These are phyloP conservation scores for Leishmania mexicana DNA, from an alignment of 208 protist genomes.

Conservation along the genomic window DNA sequence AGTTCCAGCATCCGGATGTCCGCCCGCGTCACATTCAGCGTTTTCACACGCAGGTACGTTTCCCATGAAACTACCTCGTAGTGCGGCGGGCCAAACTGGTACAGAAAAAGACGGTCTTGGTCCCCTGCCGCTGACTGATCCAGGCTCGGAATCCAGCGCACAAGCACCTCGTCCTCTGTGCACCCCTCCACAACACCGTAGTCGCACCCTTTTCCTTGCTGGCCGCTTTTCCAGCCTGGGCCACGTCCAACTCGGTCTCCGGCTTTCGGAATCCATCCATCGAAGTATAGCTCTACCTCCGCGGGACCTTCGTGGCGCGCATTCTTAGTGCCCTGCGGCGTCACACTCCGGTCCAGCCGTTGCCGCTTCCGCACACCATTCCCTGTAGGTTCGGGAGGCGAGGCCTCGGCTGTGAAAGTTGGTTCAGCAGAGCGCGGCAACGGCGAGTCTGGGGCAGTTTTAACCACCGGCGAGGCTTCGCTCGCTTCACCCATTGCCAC, in stretches of 20 bases:
- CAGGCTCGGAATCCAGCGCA: constrained; percentile 68
- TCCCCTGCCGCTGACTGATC: constrained; percentile 37
- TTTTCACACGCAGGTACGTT: constrained; percentile 53
- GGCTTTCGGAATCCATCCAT: constrained; percentile 55
- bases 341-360: constrained; percentile 13
- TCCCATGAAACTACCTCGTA: constrained; percentile 74
- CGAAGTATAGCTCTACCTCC: constrained; percentile 14
- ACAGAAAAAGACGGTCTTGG: constrained; percentile 56
- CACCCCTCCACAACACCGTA: constrained; percentile 74
- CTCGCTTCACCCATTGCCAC: background rate
- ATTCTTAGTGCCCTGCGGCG: constrained; percentile 10
- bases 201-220: constrained; percentile 70
- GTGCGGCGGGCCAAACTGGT: constrained; percentile 57
- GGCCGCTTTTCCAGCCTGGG: constrained; percentile 62
- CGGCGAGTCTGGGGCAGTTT: constrained; percentile 19
- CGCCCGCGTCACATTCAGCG: constrained; percentile 26
- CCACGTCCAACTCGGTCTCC: constrained; percentile 77
- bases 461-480: background rate
- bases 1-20: constrained; percentile 71
- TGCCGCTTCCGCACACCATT: constrained; percentile 22
- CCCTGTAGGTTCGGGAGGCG: background rate
- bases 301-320: constrained; percentile 11
- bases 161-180: constrained; percentile 61
- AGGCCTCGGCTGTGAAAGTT: constrained; percentile 11
- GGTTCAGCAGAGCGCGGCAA: constrained; percentile 18